A percentile compares a stretch with the other conserved stretches of the same genome.
These are phyloP conservation scores for Cryptosporidium sp. DNA, from an alignment of 169 alveolate species.

Conservation along the genomic window DNA sequence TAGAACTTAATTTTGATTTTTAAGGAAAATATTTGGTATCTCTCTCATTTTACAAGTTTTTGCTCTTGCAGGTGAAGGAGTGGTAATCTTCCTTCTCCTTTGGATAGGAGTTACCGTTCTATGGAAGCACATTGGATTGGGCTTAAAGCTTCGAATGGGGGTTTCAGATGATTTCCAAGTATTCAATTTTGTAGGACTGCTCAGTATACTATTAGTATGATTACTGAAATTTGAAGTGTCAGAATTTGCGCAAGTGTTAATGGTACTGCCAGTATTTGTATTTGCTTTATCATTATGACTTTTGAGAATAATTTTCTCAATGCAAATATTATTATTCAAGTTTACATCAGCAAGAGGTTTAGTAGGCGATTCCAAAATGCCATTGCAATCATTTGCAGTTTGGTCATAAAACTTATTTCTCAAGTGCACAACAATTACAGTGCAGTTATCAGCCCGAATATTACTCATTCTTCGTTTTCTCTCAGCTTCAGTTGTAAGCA, in stretches of 20 bases:
- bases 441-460: constrained; percentile 64
- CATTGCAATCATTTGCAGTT: background rate
- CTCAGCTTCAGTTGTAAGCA: constrained; percentile 45
- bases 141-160: background rate
- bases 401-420: background rate
- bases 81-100: constrained; percentile 37
- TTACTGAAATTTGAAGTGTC: background rate
- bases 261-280: background rate
- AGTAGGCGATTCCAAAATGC: background rate
- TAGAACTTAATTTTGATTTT: background rate
- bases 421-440: constrained; percentile 30
- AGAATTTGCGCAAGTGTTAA: background rate
- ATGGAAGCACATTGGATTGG: constrained; percentile 8
- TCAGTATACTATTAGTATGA: background rate
- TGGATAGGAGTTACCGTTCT: constrained; percentile 55
- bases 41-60: constrained; percentile 45
- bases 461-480: constrained; percentile 30
- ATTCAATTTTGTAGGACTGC: background rate
- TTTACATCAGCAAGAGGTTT: background rate
- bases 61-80: constrained; percentile 55
- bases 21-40: background rate
- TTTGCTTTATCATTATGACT: background rate
- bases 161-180: background rate
- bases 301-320: background rate
- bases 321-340: no score